Evolutionary conservation across 768 basidiomycete species (phyloP).

Genomic region (Leccinum subgranulosum): DNA sequence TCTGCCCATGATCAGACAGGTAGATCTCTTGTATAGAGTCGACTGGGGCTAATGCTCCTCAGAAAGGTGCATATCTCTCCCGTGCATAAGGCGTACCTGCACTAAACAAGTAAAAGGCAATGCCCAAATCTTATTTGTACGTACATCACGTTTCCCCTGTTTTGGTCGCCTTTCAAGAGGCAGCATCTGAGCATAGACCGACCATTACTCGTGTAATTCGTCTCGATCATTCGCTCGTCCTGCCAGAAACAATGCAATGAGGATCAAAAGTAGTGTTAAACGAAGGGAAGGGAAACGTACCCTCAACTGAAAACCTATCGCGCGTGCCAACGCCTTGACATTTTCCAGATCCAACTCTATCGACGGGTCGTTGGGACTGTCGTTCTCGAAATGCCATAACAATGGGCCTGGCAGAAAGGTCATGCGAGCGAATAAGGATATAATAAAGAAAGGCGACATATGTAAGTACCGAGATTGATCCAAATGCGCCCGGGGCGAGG

Average conservation of each 20-base stretch:
- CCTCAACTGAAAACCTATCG: constrained; percentile 78
- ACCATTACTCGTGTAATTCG: constrained; percentile 83
- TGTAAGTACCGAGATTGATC: no score
- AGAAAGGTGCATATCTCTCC: neutral
- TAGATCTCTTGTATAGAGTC: neutral
- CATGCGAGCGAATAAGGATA: neutral
- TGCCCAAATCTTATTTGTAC: neutral
- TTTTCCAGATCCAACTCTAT: constrained; percentile 91
- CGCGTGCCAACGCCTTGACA: constrained; percentile 67
- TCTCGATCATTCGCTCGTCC: constrained; percentile 78
- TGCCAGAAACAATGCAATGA: constrained; percentile 35
- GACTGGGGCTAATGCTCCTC: neutral
- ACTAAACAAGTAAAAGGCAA: neutral
- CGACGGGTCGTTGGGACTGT: constrained; percentile 71
- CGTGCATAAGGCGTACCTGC: neutral
- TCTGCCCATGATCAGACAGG: neutral
- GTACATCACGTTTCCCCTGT: neutral
- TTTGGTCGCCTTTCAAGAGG: constrained; percentile 79
- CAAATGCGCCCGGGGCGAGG: no score
- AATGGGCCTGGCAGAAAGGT: constrained; percentile 59
- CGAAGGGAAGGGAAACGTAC: constrained; percentile 42
- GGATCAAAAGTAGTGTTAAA: neutral
- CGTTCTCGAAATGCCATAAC: constrained; percentile 96
- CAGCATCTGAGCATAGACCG: constrained; percentile 78
- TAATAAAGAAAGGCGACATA: no score